A percentile compares a stretch with the other conserved stretches of the same genome.
phyloP scores from a whole-genome alignment of 257 asterid genomes.

The Penstemon barbatus region DNA sequence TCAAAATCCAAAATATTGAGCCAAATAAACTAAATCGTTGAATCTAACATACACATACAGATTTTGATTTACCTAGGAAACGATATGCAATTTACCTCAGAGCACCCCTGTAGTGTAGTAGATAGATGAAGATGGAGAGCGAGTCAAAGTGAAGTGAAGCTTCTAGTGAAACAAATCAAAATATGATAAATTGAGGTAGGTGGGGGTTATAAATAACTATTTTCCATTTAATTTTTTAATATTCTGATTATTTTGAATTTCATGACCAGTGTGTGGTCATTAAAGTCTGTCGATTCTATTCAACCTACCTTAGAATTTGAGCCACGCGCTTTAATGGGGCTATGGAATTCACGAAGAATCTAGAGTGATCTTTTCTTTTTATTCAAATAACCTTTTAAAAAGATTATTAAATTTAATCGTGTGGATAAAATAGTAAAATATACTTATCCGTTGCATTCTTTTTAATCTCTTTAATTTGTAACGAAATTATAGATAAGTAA shows the following conservation, averaged over 20 bases:
- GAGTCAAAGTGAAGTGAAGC: not conserved
- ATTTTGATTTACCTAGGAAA: not conserved
- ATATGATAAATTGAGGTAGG: conserved; percentile 16
- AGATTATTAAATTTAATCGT: no score
- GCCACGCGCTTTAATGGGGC: conserved; percentile 21
- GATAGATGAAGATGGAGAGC: conserved; percentile 22
- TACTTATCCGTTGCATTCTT: no score
- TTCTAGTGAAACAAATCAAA: conserved; percentile 19
- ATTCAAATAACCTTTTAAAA: no score
- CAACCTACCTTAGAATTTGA: not conserved
- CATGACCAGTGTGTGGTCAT: conserved; percentile 22
- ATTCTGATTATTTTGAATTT: not conserved
- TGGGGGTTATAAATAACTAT: conserved; percentile 12
- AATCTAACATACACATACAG: not conserved
- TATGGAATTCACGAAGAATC: not conserved
- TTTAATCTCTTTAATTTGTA: no score
- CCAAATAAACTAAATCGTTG: not conserved
- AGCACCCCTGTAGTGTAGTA: conserved; percentile 34
- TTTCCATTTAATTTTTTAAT: not conserved
- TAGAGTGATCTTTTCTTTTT: no score
- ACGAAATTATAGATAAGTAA: no score
- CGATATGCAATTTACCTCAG: conserved; percentile 37
- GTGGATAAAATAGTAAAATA: no score
- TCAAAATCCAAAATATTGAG: not conserved
- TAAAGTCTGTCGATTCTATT: conserved; percentile 5